Percentiles rank a stretch among this genome's conserved stretches.
These are phyloP conservation scores for Metschnikowia cubensis DNA, from an alignment of 805 yeast genomes.

Conservation along the genomic window DNA sequence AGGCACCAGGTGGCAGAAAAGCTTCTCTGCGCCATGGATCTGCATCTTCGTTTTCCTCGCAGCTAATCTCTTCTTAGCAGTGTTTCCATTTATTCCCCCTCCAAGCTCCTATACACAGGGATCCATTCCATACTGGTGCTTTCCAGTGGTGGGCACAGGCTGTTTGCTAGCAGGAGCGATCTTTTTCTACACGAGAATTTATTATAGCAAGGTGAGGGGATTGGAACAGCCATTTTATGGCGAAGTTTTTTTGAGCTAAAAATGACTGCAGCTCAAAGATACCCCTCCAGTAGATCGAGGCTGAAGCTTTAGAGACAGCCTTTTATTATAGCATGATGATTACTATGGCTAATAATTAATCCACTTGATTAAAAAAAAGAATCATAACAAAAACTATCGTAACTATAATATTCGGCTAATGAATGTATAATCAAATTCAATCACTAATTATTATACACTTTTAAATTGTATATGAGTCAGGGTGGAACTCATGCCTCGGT, in stretches of 20 bases:
- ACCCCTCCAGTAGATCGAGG: too few relatives aligned
- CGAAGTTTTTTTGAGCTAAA: slow-evolving; percentile 5
- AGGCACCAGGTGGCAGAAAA: background rate
- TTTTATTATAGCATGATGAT: too few relatives aligned
- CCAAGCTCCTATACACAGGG: slow-evolving; percentile 27
- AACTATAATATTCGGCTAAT: too few relatives aligned
- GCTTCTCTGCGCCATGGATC: slow-evolving; percentile 28
- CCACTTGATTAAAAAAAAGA: too few relatives aligned
- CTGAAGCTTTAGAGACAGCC: too few relatives aligned
- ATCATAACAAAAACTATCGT: too few relatives aligned
- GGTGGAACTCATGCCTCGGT: background rate
- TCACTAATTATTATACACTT: too few relatives aligned
- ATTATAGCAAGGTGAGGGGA: slow-evolving; percentile 8
- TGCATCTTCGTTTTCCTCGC: slow-evolving; percentile 37
- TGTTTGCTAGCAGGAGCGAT: slow-evolving; percentile 42
- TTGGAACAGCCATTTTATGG: slow-evolving; percentile 16
- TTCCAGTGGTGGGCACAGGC: slow-evolving; percentile 50
- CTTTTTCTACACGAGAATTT: slow-evolving; percentile 17
- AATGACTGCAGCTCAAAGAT: too few relatives aligned
- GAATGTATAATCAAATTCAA: too few relatives aligned
- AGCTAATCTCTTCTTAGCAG: slow-evolving; percentile 47
- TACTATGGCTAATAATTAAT: too few relatives aligned
- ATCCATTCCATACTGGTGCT: slow-evolving; percentile 52
- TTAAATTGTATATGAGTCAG: too few relatives aligned
- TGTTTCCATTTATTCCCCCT: slow-evolving; percentile 57